These are phyloP conservation scores for Aspergillus heteromorphus DNA, from an alignment of 495 filamentous ascomycete genomes.

Conservation along the genomic window DNA sequence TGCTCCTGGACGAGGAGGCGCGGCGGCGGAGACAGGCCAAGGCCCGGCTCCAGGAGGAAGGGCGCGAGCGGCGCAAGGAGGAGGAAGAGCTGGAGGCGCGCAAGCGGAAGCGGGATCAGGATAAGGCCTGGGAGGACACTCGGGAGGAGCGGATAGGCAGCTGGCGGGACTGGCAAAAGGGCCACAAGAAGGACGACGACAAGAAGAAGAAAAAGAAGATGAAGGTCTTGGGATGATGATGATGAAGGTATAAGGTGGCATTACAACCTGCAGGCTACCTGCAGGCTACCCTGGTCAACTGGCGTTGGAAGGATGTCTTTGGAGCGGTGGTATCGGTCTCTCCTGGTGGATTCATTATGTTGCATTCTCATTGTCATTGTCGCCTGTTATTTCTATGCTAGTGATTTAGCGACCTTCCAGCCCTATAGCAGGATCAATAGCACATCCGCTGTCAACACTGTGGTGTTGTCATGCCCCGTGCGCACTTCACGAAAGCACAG, in stretches of 20 bases:
- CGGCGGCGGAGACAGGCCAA: constrained; percentile 79
- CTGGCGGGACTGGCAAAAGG: constrained; percentile 90
- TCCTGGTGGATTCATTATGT: neutral
- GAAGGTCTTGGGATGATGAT: constrained; percentile 66
- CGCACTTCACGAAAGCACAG: neutral
- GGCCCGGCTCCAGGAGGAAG: constrained; percentile 95
- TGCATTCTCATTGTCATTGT: neutral
- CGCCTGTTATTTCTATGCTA: neutral
- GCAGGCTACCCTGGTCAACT: neutral
- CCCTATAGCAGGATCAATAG: neutral
- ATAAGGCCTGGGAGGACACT: constrained; percentile 89
- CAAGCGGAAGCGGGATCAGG: constrained; percentile 89
- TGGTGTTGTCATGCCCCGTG: too few species aligned
- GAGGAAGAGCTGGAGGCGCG: constrained; percentile 83
- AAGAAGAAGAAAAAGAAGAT: constrained; percentile 89
- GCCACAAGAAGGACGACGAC: constrained; percentile 43
- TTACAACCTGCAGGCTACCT: neutral
- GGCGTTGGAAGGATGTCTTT: neutral
- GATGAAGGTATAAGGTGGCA: neutral
- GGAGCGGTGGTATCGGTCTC: neutral
- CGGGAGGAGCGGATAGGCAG: constrained; percentile 87
- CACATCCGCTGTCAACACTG: neutral
- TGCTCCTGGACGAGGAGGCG: constrained; percentile 90
- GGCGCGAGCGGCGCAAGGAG: constrained; percentile 76
- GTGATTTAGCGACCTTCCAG: neutral